Conservation (phyloP, 2,329 filamentous ascomycete species). For the Lachnellula subtilissima region DNA sequence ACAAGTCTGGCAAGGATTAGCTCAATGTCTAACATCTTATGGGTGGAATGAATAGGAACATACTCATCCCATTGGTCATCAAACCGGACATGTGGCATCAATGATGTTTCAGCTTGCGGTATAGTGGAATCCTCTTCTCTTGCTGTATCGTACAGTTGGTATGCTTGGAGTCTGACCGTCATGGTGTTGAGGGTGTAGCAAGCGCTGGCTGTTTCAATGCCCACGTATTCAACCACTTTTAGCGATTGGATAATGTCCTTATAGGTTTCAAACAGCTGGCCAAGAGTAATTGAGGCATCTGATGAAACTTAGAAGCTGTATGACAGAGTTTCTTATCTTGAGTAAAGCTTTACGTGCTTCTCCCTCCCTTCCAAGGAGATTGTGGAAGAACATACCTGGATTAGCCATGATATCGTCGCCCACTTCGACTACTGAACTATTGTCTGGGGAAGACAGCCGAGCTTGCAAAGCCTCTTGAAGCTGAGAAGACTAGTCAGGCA, state of each 20-base stretch:
- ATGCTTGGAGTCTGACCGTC: constrained; percentile 18
- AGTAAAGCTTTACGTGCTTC: background rate
- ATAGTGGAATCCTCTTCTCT: constrained; percentile 9
- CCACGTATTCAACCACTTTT: constrained; percentile 26
- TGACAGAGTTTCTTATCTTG: no score
- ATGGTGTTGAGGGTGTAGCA: constrained; percentile 16
- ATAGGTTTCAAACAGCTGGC: constrained; percentile 4
- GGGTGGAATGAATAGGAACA: background rate
- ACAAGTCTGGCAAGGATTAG: constrained; percentile 22
- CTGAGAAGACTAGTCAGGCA: background rate
- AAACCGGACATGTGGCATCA: constrained; percentile 24
- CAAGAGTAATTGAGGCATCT: constrained; percentile 6
- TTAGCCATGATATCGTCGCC: constrained; percentile 17
- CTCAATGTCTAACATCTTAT: background rate
- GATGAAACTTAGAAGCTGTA: background rate
- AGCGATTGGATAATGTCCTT: constrained; percentile 16
- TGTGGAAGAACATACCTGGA: background rate
- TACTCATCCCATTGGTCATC: constrained; percentile 27
- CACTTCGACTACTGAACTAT: constrained; percentile 10
- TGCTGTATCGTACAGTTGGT: constrained; percentile 9
- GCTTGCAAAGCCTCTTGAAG: constrained; percentile 6
- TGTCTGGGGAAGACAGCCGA: constrained; percentile 7
- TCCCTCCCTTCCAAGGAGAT: background rate
- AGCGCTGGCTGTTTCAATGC: constrained; percentile 5
- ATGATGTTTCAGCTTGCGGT: constrained; percentile 21